phyloP scores from a whole-genome alignment of 345 rosid genomes.

The Dovyalis caffra region DNA sequence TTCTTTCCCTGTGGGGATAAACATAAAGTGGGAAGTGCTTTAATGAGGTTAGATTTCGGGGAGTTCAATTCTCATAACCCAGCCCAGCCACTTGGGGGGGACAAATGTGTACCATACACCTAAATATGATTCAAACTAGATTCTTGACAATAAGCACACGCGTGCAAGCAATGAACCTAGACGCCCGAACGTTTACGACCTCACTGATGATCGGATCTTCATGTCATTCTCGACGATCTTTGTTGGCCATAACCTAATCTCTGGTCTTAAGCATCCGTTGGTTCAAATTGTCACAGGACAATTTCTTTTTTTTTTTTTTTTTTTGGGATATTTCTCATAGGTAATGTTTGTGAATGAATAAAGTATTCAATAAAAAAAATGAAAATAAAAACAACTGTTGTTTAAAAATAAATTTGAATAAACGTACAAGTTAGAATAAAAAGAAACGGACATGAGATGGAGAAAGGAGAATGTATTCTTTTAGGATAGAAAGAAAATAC shows the following conservation, averaged over 20 bases:
- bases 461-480: too few species aligned
- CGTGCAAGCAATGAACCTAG: slow-evolving; percentile 36
- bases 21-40: slow-evolving; percentile 10
- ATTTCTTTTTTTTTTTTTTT: too few species aligned
- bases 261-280: background rate
- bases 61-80: background rate
- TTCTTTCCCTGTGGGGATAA: slow-evolving; percentile 5
- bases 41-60: slow-evolving; percentile 16
- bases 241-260: background rate
- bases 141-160: slow-evolving; percentile 19
- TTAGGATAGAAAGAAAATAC: too few species aligned
- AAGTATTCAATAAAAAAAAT: too few species aligned
- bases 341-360: too few species aligned
- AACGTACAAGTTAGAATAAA: too few species aligned
- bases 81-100: slow-evolving; percentile 21
- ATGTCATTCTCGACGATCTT: slow-evolving; percentile 1
- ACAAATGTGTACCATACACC: slow-evolving; percentile 20
- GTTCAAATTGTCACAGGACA: background rate
- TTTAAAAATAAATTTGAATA: too few species aligned
- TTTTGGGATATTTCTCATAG: too few species aligned
- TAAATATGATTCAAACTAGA: slow-evolving; percentile 17
- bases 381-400: too few species aligned
- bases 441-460: too few species aligned
- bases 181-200: slow-evolving; percentile 6
- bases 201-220: background rate